Percentiles rank a stretch among this genome's conserved stretches.
phyloP scores from a whole-genome alignment of 1,284 basidiomycete species.

The Marasmius tenuissimus region DNA sequence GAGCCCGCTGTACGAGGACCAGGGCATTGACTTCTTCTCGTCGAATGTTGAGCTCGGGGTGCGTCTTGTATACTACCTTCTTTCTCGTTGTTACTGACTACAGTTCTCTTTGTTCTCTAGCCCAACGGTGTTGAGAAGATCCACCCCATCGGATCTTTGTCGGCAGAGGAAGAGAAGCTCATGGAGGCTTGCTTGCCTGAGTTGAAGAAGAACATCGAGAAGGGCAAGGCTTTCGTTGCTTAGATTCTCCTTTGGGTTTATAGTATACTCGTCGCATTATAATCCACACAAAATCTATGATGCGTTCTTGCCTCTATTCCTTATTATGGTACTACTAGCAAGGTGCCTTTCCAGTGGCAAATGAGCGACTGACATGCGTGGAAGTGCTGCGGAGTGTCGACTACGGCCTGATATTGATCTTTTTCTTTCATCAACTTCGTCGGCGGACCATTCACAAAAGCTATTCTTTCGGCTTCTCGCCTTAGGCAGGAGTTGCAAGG shows the following conservation, averaged over 20 bases:
- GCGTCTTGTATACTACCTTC: conserved; percentile 28
- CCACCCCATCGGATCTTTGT: conserved; percentile 74
- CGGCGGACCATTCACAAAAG: no score
- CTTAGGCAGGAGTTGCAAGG: no score
- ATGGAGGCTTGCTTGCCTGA: conserved; percentile 89
- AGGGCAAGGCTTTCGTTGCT: conserved; percentile 83
- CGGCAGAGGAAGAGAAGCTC: conserved; percentile 82
- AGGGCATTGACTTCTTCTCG: conserved; percentile 89
- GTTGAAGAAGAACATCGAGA: conserved; percentile 96
- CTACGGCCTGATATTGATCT: no score
- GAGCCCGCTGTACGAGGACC: conserved; percentile 62
- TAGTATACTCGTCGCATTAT: no score
- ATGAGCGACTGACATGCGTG: no score
- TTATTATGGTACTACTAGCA: no score
- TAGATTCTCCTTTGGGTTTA: conserved; percentile 5
- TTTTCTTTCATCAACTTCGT: no score
- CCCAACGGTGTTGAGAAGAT: conserved; percentile 90
- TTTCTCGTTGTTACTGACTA: conserved; percentile 5
- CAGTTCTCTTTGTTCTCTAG: conserved; percentile 51
- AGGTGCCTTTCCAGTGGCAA: no score
- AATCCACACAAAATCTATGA: neutral
- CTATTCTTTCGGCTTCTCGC: no score
- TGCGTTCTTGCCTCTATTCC: no score
- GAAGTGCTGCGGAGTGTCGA: no score
- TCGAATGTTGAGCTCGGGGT: conserved; percentile 84